Evolutionary conservation across 352 stramenopile species (phyloP).

Genomic region (Pythium volutum): DNA sequence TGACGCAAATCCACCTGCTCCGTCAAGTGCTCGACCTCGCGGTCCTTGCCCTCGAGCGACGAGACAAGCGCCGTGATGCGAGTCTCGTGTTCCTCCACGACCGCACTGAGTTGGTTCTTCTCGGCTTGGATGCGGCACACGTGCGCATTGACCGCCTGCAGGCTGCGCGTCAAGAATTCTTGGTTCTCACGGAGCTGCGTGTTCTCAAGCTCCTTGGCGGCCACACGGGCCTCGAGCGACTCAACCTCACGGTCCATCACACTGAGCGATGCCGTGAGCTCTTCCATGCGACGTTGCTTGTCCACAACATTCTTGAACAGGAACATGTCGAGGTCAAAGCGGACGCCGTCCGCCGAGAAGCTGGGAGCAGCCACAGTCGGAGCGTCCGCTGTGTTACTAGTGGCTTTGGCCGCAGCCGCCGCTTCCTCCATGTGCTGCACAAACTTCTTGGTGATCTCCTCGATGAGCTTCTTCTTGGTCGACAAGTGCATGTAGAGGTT

Average conservation of each 20-base stretch:
- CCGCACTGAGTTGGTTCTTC: conserved; percentile 45
- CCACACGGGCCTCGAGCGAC: conserved; percentile 48
- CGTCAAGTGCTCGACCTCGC: conserved; percentile 60
- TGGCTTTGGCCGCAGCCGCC: conserved; percentile 22
- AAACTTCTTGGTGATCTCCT: conserved; percentile 68
- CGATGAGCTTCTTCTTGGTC: conserved; percentile 76
- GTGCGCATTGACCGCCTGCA: conserved; percentile 53
- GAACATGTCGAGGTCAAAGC: conserved; percentile 70
- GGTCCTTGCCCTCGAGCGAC: conserved; percentile 62
- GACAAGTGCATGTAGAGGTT: conserved; percentile 75
- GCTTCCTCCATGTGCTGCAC: conserved; percentile 51
- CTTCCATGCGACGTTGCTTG: conserved; percentile 66
- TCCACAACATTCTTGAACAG: conserved; percentile 68
- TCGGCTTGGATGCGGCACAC: conserved; percentile 53
- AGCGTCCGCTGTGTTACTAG: neutral
- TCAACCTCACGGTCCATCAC: conserved; percentile 73
- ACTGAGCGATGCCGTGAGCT: conserved; percentile 53
- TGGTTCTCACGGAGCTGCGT: conserved; percentile 57
- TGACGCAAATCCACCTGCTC: conserved; percentile 54
- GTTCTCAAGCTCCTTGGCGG: conserved; percentile 51
- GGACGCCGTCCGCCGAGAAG: conserved; percentile 29
- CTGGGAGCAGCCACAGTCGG: neutral
- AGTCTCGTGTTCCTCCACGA: conserved; percentile 53
- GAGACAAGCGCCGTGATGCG: conserved; percentile 55
- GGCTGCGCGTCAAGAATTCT: conserved; percentile 36